A percentile compares a stretch with the other conserved stretches of the same genome.
These are phyloP conservation scores for Trichoderma gracile DNA, from an alignment of 2,329 filamentous ascomycete genomes.

Conservation along the genomic window DNA sequence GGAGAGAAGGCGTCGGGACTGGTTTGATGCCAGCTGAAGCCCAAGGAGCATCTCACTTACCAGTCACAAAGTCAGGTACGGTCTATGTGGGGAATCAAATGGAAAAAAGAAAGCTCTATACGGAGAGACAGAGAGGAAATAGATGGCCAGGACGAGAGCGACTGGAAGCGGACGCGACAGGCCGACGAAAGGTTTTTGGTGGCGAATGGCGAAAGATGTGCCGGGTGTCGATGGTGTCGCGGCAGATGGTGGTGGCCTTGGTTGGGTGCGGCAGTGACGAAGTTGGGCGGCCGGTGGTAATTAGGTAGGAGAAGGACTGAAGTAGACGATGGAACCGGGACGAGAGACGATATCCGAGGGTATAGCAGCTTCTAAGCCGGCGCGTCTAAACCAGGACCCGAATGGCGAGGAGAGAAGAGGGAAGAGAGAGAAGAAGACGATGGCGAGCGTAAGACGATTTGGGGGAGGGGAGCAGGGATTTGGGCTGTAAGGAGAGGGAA, in stretches of 20 bases:
- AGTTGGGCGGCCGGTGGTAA: slow-evolving; percentile 24
- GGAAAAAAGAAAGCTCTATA: slow-evolving; percentile 20
- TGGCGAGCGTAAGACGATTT: slow-evolving; percentile 22
- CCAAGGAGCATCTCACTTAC: slow-evolving; percentile 23
- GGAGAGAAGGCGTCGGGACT: not conserved
- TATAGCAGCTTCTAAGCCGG: slow-evolving; percentile 43
- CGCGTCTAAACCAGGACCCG: slow-evolving; percentile 43
- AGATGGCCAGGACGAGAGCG: slow-evolving; percentile 11
- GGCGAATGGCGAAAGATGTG: slow-evolving; percentile 20
- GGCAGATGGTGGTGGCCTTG: slow-evolving; percentile 11
- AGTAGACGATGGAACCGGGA: slow-evolving; percentile 32
- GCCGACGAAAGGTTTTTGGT: slow-evolving; percentile 13
- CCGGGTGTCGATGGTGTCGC: slow-evolving; percentile 22
- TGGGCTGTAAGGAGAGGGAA: slow-evolving; percentile 22
- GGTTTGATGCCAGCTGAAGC: slow-evolving; percentile 4
- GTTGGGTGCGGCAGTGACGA: slow-evolving; percentile 24
- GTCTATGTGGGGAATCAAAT: slow-evolving; percentile 26
- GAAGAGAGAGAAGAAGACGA: slow-evolving; percentile 25
- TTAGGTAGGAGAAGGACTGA: slow-evolving; percentile 33
- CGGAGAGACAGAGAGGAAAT: slow-evolving; percentile 8
- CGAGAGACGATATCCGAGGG: slow-evolving; percentile 27
- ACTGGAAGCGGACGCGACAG: slow-evolving; percentile 22
- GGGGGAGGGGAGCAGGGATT: slow-evolving; percentile 26
- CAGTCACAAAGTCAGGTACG: slow-evolving; percentile 25
- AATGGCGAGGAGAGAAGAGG: slow-evolving; percentile 26